Percentiles rank a stretch among this genome's conserved stretches.
Evolutionary conservation across 2,329 filamentous ascomycete species (phyloP).

Genomic region (Pseudopithomyces chartarum): DNA sequence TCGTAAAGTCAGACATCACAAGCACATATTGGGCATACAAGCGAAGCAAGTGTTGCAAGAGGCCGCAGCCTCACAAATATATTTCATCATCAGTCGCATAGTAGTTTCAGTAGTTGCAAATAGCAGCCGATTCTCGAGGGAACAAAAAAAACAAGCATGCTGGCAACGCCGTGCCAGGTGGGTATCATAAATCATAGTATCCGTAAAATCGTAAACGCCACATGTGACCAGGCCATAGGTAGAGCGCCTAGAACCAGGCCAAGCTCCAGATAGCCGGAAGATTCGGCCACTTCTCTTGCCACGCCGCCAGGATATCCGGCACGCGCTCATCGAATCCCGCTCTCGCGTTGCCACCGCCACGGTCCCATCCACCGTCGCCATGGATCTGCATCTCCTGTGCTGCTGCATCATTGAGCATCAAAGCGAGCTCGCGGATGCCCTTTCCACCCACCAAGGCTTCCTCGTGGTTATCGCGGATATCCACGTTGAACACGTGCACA

Average conservation of each 20-base stretch:
- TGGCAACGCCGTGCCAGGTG: background rate
- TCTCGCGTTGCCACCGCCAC: constrained; percentile 62
- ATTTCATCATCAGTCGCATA: too few species aligned
- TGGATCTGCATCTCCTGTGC: constrained; percentile 72
- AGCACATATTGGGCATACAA: too few species aligned
- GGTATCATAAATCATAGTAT: background rate
- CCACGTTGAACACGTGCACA: constrained; percentile 97
- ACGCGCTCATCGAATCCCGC: constrained; percentile 89
- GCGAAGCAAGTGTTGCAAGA: too few species aligned
- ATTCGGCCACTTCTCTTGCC: constrained; percentile 95
- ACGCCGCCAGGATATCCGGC: constrained; percentile 85
- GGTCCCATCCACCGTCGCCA: constrained; percentile 70
- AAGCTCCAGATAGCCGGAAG: constrained; percentile 92
- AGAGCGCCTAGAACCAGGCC: constrained; percentile 75
- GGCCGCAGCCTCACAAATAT: too few species aligned
- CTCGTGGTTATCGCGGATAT: constrained; percentile 98
- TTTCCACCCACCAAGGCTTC: constrained; percentile 89
- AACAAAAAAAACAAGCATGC: too few species aligned
- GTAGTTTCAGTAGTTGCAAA: too few species aligned
- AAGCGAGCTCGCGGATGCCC: constrained; percentile 89
- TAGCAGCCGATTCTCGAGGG: too few species aligned
- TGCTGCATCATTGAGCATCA: constrained; percentile 81
- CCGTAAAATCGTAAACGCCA: too few species aligned
- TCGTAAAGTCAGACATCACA: too few species aligned
- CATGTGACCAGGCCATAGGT: too few species aligned